Conservation (phyloP, 2,329 filamentous ascomycete genomes). For the Dryadomyces quercus-mongolicae region DNA sequence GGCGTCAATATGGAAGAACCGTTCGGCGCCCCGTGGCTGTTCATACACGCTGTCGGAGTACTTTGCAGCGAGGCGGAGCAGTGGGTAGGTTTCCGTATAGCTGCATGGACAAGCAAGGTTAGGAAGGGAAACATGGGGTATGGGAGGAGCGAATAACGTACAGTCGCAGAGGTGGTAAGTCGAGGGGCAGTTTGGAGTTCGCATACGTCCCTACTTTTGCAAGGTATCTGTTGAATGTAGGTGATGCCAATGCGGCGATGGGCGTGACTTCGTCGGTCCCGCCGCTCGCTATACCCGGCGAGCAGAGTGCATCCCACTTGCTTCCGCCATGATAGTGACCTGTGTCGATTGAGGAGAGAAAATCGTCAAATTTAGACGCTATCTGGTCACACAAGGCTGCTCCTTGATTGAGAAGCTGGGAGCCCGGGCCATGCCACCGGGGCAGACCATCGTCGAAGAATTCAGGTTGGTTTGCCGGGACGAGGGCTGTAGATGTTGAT, state of each 20-base stretch:
- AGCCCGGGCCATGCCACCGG: constrained; percentile 28
- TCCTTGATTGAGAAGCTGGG: constrained; percentile 32
- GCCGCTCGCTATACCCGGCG: not conserved
- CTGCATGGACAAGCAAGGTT: constrained; percentile 21
- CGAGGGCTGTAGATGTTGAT: constrained; percentile 20
- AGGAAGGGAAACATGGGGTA: too few relatives aligned
- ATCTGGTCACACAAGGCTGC: constrained; percentile 46
- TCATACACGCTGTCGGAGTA: constrained; percentile 68
- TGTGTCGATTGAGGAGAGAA: constrained; percentile 61
- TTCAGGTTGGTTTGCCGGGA: constrained; percentile 23
- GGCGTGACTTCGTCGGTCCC: constrained; percentile 9
- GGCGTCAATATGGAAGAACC: constrained; percentile 56
- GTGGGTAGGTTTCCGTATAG: constrained; percentile 62
- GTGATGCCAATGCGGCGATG: constrained; percentile 12
- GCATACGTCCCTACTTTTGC: constrained; percentile 67
- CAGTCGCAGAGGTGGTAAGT: constrained; percentile 57
- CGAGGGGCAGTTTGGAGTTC: constrained; percentile 60
- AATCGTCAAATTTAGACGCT: constrained; percentile 48
- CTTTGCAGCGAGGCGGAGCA: constrained; percentile 66
- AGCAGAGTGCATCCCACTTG: not conserved
- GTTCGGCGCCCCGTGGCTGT: constrained; percentile 48
- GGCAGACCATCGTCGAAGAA: constrained; percentile 31
- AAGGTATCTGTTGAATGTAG: constrained; percentile 47
- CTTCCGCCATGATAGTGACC: constrained; percentile 28
- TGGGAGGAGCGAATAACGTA: constrained; percentile 23